Conservation (phyloP, 768 basidiomycete genomes). For the Boletales sp. region DNA sequence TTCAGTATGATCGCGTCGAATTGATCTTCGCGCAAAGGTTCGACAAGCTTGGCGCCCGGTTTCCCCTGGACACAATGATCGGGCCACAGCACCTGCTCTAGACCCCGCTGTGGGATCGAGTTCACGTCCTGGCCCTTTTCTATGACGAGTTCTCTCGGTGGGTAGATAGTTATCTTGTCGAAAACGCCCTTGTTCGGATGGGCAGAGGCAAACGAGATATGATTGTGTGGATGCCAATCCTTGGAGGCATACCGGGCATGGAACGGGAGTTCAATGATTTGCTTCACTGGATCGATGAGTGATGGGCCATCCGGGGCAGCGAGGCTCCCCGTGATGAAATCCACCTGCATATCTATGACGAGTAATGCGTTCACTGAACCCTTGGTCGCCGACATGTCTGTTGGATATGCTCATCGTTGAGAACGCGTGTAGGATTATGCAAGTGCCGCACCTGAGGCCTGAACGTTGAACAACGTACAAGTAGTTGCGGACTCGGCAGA, state of each 20-base stretch:
- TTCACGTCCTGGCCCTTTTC: slow-evolving; percentile 20
- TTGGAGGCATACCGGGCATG: slow-evolving; percentile 49
- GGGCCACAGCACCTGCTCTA: slow-evolving; percentile 70
- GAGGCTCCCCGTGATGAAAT: slow-evolving; percentile 75
- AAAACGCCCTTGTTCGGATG: slow-evolving; percentile 39
- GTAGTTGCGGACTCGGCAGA: too few species aligned
- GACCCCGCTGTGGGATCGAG: slow-evolving; percentile 23
- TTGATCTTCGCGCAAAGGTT: slow-evolving; percentile 40
- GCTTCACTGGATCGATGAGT: slow-evolving; percentile 55
- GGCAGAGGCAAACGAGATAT: slow-evolving; percentile 68
- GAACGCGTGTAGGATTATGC: too few species aligned
- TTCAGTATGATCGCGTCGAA: slow-evolving; percentile 48
- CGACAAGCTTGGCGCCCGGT: slow-evolving; percentile 58
- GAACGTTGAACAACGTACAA: too few species aligned
- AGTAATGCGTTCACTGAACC: slow-evolving; percentile 46
- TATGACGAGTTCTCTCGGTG: slow-evolving; percentile 31
- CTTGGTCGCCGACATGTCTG: slow-evolving; percentile 14
- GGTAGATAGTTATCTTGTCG: slow-evolving; percentile 37
- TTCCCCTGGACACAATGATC: slow-evolving; percentile 69
- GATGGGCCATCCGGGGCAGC: slow-evolving; percentile 60
- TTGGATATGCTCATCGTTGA: neutral
- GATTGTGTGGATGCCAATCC: slow-evolving; percentile 56
- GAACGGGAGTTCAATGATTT: slow-evolving; percentile 58
- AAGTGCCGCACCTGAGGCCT: too few species aligned
- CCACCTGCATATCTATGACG: slow-evolving; percentile 79